Evolutionary conservation across 345 rosid genomes (phyloP), one percentile per base, ranked within the genome.

Genomic region (Geranium rotundifolium): DNA sequence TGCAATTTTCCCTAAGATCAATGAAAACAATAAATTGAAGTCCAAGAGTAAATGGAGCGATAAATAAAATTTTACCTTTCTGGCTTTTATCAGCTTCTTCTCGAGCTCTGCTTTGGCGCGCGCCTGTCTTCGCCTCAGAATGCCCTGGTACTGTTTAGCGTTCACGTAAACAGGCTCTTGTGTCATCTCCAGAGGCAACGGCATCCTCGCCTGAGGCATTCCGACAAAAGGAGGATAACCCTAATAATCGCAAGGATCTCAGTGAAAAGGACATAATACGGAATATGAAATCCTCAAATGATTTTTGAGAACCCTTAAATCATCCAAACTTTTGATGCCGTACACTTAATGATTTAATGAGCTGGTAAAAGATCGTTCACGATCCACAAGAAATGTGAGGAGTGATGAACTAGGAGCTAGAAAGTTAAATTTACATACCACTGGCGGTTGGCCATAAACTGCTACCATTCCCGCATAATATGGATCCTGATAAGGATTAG

Each of bases 161-260:
- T 93, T 93, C 68, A 93, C 99, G 67, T 85, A 93, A 63, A 93
- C 97, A 23, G 97, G 95, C 67, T 93, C 97, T 75, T 86, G 96
- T 55, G 96, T 75, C 85, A 85, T 73, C 82, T 90, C 99, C 58
- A 76, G 85, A 1, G 90, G 96, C 76, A 93, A 72, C 60, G 87
- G 85, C 89, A 90, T 86, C 79, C 97, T 83, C 29, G 85, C 82
- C 56, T 84, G 97, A 67, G 82, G 78, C 81, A 82, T 77, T 66
- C 95, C 96, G 72, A 73, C 79, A 73, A 83, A 78, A 37, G 86
- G 90, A 67, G 86, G 88, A 73, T 83, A 93, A 58, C 86, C 95
- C 99, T 93, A 83, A 54, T 60, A 77, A 63, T 67, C n/a, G 60
- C 41, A 34, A 34, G 7, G 10, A 34, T 34, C 41, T 34, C 41